Percentiles rank a stretch among this genome's conserved stretches.
Conservation (phyloP, 768 basidiomycete genomes). For the Suillus alpinus region DNA sequence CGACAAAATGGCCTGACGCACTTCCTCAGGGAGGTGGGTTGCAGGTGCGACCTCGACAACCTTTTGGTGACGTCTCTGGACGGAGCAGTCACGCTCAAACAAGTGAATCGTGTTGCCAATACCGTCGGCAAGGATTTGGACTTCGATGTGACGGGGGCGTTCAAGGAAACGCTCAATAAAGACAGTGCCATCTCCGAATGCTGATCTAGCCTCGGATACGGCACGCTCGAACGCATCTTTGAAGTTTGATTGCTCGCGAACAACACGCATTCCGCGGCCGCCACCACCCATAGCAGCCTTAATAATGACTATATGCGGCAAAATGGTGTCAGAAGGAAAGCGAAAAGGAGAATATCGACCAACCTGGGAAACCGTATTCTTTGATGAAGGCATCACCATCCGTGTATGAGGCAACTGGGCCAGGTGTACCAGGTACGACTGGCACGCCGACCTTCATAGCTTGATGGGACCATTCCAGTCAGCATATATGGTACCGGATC, state of each 20-base stretch:
- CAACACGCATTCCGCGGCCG: constrained; percentile 98
- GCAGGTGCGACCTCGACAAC: constrained; percentile 99
- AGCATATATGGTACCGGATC: constrained; percentile 2
- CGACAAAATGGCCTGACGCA: constrained; percentile 79
- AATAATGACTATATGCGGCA: constrained; percentile 75
- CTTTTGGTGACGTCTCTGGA: constrained; percentile 97
- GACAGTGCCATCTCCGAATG: constrained; percentile 98
- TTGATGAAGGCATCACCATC: constrained; percentile 89
- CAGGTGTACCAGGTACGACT: constrained; percentile 97
- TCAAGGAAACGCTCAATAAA: constrained; percentile 99
- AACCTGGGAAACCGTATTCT: constrained; percentile 93
- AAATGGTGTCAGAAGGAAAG: constrained; percentile 6
- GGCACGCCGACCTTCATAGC: constrained; percentile 92
- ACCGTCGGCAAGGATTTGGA: constrained; percentile 90
- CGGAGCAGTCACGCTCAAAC: constrained; percentile 99
- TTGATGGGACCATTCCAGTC: constrained; percentile 25
- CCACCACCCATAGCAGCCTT: constrained; percentile 99
- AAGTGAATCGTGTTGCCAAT: constrained; percentile 95
- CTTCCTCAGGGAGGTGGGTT: constrained; percentile 86
- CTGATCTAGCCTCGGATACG: constrained; percentile 91
- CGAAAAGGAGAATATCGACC: constrained; percentile 13
- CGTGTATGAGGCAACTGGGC: constrained; percentile 75
- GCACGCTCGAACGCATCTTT: constrained; percentile 87
- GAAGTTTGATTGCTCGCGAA: constrained; percentile 91
- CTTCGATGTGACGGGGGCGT: constrained; percentile 96